These are phyloP conservation scores for Hymenoscyphus salicellus DNA, from an alignment of 2,329 filamentous ascomycete genomes.

Conservation along the genomic window DNA sequence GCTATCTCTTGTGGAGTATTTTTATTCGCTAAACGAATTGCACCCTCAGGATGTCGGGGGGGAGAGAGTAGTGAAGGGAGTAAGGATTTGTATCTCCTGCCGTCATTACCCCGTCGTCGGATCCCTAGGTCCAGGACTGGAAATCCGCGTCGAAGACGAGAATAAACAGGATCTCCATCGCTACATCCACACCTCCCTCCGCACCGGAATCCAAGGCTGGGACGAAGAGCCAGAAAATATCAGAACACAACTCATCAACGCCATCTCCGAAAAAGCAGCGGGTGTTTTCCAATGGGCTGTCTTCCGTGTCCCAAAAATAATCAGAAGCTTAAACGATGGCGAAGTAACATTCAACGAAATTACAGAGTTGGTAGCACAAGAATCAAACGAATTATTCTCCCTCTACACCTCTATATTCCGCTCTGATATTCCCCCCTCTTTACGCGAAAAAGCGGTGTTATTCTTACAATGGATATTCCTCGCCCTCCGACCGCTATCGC, in stretches of 20 bases:
- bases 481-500: slow-evolving; percentile 20
- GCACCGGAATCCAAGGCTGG: slow-evolving; percentile 3
- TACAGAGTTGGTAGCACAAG: slow-evolving; percentile 4
- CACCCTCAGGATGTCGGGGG: not conserved
- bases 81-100: slow-evolving; percentile 23
- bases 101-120: slow-evolving; percentile 20
- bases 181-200: slow-evolving; percentile 12
- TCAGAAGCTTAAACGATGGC: slow-evolving; percentile 20
- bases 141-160: slow-evolving; percentile 26
- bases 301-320: slow-evolving; percentile 19
- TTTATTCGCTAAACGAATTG: slow-evolving; percentile 10
- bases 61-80: not conserved
- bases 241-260: not conserved
- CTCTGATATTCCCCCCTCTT: slow-evolving; percentile 9
- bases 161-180: slow-evolving; percentile 21
- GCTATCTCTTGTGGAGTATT: slow-evolving; percentile 7
- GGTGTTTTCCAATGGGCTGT: slow-evolving; percentile 26
- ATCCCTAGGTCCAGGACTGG: not conserved
- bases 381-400: slow-evolving; percentile 19
- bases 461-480: slow-evolving; percentile 31
- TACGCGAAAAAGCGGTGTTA: slow-evolving; percentile 15
- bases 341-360: slow-evolving; percentile 5
- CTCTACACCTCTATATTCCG: slow-evolving; percentile 21
- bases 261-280: slow-evolving; percentile 14
- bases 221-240: not conserved